These are phyloP conservation scores for Trametes coccinea DNA, from an alignment of 768 basidiomycete genomes.

Conservation along the genomic window DNA sequence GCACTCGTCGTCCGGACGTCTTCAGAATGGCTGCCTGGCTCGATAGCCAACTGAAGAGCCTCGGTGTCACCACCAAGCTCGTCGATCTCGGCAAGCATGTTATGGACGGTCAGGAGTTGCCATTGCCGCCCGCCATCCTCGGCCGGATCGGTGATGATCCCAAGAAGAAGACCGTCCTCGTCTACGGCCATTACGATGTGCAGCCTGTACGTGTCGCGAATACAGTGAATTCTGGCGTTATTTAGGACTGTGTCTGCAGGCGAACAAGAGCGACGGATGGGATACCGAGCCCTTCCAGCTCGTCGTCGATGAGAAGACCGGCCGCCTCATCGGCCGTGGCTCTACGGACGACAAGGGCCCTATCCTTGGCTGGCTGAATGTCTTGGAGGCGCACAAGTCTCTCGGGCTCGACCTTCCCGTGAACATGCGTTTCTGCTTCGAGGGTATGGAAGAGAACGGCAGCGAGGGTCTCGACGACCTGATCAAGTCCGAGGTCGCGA, in stretches of 20 bases:
- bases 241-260: constrained; percentile 28
- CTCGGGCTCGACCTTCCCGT: constrained; percentile 76
- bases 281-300: constrained; percentile 82
- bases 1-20: constrained; percentile 70
- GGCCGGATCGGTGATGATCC: constrained; percentile 81
- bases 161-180: constrained; percentile 88
- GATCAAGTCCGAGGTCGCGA: constrained; percentile 69
- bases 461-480: constrained; percentile 90
- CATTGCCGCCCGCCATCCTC: constrained; percentile 82
- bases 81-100: constrained; percentile 77
- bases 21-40: constrained; percentile 87
- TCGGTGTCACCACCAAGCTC: constrained; percentile 76
- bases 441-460: constrained; percentile 97
- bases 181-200: constrained; percentile 96
- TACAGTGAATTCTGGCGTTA: too few relatives aligned
- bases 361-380: constrained; percentile 85
- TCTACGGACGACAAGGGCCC: constrained; percentile 92
- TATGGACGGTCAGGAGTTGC: constrained; percentile 68
- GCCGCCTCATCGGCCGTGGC: constrained; percentile 80
- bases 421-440: constrained; percentile 89
- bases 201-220: constrained; percentile 64
- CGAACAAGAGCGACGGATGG: constrained; percentile 75
- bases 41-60: constrained; percentile 64
- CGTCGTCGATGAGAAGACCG: constrained; percentile 49
- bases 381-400: constrained; percentile 79